Base-by-base conservation (phyloP, 441 rosid genomes). In the Capsella rubella region DNA sequence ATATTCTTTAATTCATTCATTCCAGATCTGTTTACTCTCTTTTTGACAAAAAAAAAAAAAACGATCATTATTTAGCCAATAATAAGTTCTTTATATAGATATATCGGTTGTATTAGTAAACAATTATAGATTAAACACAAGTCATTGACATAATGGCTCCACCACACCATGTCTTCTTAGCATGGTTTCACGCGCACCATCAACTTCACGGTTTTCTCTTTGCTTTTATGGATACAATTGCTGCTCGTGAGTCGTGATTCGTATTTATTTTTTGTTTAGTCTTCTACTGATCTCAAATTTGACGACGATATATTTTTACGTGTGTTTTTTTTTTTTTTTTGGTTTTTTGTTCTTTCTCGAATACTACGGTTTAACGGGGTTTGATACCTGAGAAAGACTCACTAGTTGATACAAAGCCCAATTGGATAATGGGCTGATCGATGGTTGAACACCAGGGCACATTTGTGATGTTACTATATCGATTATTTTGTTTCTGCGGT, bases 131-230 rank as follows among this genome's bases (percentile, higher is more conserved):
- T 21, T 67, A 43, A 56, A 25, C 75, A 42, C 59, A 71, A 67
- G 29, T 53, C n/a, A 46, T 64, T 55, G 54, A 72, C 75, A 78
- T 35, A 16, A 35, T 63, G 83, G 81, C 75, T 77, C 84, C 83
- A 73, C 78, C 75, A 49, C 76, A 8, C 42, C 42, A 37, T 63
- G 55, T 25, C 67, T 28, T 62, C 57, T 34, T 49, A 3, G 45
- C 34, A 46, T 64, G 50, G 42, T 73, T 56, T 64, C 71, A 73
- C 77, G 64, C 55, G 77, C 57, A 64, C 65, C 15, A 35, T 72
- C 37, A 54, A 45, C 71, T 64, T 37, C 64, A 64, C 64, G 40
- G 40, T n/a, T 54, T 31, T 25, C 64, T 54, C 64, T 25, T 51
- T 73, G 4, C 16, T 21, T 32, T 10, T 14, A 9, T 72, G 50